Conservation (phyloP, 108 stramenopile species). For the Cyclotella sp. region DNA sequence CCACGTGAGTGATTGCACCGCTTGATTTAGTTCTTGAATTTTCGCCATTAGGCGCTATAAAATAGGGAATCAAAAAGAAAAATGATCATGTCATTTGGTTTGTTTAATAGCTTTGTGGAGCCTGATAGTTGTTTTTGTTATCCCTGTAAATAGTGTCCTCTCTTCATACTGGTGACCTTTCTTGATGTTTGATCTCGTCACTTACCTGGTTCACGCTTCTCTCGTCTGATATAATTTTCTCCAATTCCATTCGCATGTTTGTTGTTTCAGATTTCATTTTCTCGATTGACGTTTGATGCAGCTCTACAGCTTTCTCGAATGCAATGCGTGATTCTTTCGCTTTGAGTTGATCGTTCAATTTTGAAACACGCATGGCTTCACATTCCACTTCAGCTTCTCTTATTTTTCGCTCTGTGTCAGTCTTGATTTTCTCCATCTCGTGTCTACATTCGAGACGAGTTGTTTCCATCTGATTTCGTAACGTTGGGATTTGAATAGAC, state of each 20-base stretch:
- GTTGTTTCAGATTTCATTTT: constrained; percentile 31
- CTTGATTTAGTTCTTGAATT: constrained; percentile 30
- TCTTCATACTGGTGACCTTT: no score
- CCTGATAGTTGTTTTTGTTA: no score
- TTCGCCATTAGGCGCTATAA: constrained; percentile 35
- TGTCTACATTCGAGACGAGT: neutral
- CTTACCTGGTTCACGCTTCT: constrained; percentile 33
- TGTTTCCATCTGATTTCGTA: constrained; percentile 18
- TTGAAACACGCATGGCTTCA: constrained; percentile 18
- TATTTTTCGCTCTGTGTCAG: constrained; percentile 14
- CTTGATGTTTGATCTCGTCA: neutral
- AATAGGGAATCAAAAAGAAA: neutral
- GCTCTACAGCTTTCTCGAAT: neutral
- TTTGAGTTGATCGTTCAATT: constrained; percentile 15
- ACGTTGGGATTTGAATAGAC: constrained; percentile 11
- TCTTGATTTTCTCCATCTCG: constrained; percentile 30
- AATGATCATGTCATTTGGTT: no score
- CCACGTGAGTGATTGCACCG: constrained; percentile 20
- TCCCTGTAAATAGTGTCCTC: no score
- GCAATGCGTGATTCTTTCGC: constrained; percentile 7
- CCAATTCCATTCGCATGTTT: constrained; percentile 21
- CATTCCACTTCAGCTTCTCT: constrained; percentile 24
- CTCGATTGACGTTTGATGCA: constrained; percentile 31
- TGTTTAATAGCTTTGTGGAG: no score
- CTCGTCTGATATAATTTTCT: constrained; percentile 27